phyloP scores from a whole-genome alignment of 257 asterid species.

The Datura wrightii region DNA sequence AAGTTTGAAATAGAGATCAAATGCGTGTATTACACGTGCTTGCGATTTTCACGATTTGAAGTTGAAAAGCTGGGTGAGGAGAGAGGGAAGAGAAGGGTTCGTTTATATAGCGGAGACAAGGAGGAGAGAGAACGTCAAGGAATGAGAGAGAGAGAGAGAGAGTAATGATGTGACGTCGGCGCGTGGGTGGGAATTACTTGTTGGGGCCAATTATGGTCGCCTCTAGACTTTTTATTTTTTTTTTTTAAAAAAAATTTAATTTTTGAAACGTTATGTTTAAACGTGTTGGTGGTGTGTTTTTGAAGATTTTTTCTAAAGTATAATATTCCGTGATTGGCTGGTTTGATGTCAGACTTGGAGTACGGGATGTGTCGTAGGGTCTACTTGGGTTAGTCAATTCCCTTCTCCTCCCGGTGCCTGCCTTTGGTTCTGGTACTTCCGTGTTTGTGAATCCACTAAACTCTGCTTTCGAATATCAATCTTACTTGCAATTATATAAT shows the following conservation, averaged over 20 bases:
- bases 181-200: constrained; percentile 43
- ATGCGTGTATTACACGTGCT: not conserved
- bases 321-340: constrained; percentile 29
- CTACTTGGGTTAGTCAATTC: not conserved
- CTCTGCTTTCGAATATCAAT: not conserved
- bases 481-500: too few relatives aligned
- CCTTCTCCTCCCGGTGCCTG: not conserved
- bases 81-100: not conserved
- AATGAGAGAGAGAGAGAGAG: constrained; percentile 40
- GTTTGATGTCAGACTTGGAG: constrained; percentile 15
- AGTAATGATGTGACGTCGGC: constrained; percentile 46
- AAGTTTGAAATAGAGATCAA: not conserved
- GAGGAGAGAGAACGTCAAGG: constrained; percentile 37
- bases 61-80: constrained; percentile 14
- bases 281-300: not conserved
- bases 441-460: not conserved
- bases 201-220: constrained; percentile 49
- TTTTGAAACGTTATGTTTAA: not conserved
- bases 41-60: constrained; percentile 10
- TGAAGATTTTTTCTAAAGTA: not conserved
- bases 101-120: constrained; percentile 47
- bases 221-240: constrained; percentile 40
- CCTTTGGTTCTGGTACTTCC: not conserved
- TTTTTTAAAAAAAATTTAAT: not conserved
- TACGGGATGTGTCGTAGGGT: not conserved